Base-by-base conservation (phyloP, 2,329 filamentous ascomycete species). In the Claviceps purpurea region DNA sequence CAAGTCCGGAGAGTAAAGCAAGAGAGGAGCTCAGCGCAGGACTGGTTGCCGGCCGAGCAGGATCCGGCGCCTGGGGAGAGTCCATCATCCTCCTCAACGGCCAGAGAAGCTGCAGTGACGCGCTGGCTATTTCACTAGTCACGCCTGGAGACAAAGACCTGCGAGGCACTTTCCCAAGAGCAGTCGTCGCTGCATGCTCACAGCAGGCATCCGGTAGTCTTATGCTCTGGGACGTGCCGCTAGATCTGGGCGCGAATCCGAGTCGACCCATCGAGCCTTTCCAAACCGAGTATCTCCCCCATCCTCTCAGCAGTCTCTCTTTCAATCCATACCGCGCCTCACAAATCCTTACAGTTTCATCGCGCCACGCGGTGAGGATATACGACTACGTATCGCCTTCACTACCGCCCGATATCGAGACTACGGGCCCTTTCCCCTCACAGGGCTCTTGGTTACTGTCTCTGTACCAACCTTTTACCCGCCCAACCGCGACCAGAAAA, bases 381-480 rank as follows among this genome's bases (percentile, higher is more conserved):
- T 84, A 83, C 61, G 79, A 84, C 62, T 83, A 78, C 58, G 73
- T 74, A 2, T 61, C 71, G 5, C 68, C 79, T 2, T 73, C 78
- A 0, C 72, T 78, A 43, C 70, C 73, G 0, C 68, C 71, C 1
- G 77, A 78, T 50, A 73, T 78, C 44, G 67, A 73, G 8, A 70
- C 71, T 14, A 68, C 72, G 53, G 71, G 76, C 18, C 70, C 73
- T 5, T 76, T 76, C 56, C 73, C 79, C 11, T 65, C 71, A 0
- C 79, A 82, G 57, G 81, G 81, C 38, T 82, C 79, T 1, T 84
- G 81, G 80, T 70, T 83, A 1, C 65, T 84, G 11, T 82, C 81
- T 1, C 69, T 84, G 5, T 82, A 82, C 57, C 72, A 77, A 13
- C 74, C 77, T 0, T 79, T 81, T 59, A 62, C 72, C 30, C 71